These are phyloP conservation scores for Sugiyamaella grinbergsii DNA, from an alignment of 1,139 yeast genomes.

Conservation along the genomic window DNA sequence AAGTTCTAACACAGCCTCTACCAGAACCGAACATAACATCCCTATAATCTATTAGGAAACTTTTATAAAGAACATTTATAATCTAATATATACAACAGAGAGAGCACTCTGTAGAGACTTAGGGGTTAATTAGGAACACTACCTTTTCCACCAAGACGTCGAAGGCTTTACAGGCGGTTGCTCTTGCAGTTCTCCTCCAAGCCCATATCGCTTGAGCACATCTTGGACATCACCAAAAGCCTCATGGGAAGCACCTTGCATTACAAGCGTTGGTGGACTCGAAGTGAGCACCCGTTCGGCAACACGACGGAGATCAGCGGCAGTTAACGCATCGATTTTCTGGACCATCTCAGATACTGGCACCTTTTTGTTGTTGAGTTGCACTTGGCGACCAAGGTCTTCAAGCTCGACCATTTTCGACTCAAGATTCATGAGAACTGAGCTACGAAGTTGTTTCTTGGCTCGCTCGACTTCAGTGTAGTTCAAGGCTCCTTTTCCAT, in stretches of 20 bases:
- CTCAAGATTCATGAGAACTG: slow-evolving; percentile 89
- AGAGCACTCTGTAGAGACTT: no score
- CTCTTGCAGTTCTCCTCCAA: slow-evolving; percentile 50
- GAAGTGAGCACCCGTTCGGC: slow-evolving; percentile 80
- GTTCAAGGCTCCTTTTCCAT: slow-evolving; percentile 58
- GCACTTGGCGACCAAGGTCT: slow-evolving; percentile 93
- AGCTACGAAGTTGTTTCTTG: slow-evolving; percentile 87
- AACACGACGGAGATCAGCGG: slow-evolving; percentile 67
- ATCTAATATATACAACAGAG: no score
- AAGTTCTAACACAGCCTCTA: no score
- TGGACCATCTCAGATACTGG: slow-evolving; percentile 81
- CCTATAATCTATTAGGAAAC: no score
- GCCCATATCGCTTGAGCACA: slow-evolving; percentile 68
- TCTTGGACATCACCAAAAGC: slow-evolving; percentile 80
- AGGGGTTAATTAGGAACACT: no score
- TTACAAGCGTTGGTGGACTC: slow-evolving; percentile 74
- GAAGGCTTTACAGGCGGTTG: slow-evolving; percentile 2
- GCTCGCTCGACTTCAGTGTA: slow-evolving; percentile 75
- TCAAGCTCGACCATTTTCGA: slow-evolving; percentile 89
- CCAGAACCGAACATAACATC: no score
- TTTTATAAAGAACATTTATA: no score
- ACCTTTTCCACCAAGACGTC: slow-evolving; percentile 14
- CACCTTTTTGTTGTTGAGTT: slow-evolving; percentile 77
- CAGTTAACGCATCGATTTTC: slow-evolving; percentile 67
- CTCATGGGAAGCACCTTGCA: slow-evolving; percentile 79